phyloP scores from a whole-genome alignment of 1,284 basidiomycete species.

The Malassezia cuniculi region DNA sequence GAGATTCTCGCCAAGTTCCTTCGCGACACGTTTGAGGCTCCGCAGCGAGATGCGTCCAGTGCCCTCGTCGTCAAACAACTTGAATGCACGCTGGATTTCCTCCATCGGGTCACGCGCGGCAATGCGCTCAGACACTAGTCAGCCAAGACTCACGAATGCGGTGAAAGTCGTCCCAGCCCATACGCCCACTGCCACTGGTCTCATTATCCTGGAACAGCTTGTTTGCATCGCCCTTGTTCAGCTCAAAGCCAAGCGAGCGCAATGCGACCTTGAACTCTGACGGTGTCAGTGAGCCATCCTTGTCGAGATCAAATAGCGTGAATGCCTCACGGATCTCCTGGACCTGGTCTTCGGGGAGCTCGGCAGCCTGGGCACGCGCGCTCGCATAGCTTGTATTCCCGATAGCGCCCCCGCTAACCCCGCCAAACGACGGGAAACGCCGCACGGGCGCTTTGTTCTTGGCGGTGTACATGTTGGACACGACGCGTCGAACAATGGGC shows the following conservation, averaged over 20 bases:
- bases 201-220: constrained; percentile 88
- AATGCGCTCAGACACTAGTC: constrained; percentile 80
- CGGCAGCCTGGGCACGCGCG: constrained; percentile 5
- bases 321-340: constrained; percentile 98
- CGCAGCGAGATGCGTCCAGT: constrained; percentile 85
- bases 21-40: constrained; percentile 83
- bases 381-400: constrained; percentile 3
- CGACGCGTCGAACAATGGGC: too few relatives aligned
- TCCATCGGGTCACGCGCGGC: constrained; percentile 87
- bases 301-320: constrained; percentile 96
- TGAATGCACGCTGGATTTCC: constrained; percentile 86
- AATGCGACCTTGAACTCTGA: constrained; percentile 98
- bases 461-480: constrained; percentile 5
- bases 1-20: constrained; percentile 87
- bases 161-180: constrained; percentile 87
- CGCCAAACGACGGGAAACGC: constrained; percentile 10
- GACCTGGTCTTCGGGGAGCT: constrained; percentile 79
- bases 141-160: constrained; percentile 69
- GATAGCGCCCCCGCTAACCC: background rate
- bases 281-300: constrained; percentile 71
- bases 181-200: constrained; percentile 72
- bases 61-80: constrained; percentile 89
- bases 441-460: constrained; percentile 6
- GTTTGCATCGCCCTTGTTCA: constrained; percentile 95
- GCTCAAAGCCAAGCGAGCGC: constrained; percentile 89